phyloP scores from a whole-genome alignment of 805 yeast genomes.

The Candida coleopterorum region DNA sequence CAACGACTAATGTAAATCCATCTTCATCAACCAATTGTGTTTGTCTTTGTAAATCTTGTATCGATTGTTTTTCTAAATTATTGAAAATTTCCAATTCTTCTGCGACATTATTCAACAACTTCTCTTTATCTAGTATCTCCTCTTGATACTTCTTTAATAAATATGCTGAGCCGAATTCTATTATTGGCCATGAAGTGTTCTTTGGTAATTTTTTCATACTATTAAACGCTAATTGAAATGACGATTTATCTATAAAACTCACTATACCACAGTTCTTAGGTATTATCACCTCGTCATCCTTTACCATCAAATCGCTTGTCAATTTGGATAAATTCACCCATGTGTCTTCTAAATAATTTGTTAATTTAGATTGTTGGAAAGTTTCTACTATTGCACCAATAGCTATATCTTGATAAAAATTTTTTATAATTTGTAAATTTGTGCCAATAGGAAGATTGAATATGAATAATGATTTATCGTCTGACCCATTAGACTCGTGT shows the following conservation, averaged over 20 bases:
- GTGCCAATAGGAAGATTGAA: constrained; percentile 72
- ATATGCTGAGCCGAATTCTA: constrained; percentile 28
- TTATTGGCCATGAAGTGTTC: constrained; percentile 34
- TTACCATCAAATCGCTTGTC: constrained; percentile 48
- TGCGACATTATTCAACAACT: constrained; percentile 53
- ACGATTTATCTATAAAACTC: constrained; percentile 67
- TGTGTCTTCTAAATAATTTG: constrained; percentile 40
- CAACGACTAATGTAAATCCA: constrained; percentile 89
- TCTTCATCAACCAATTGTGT: constrained; percentile 78
- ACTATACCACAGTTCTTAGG: constrained; percentile 75
- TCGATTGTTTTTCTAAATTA: constrained; percentile 59
- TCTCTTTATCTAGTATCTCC: constrained; percentile 44
- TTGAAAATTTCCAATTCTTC: constrained; percentile 64
- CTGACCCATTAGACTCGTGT: constrained; percentile 46
- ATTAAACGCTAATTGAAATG: constrained; percentile 58
- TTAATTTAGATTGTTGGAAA: constrained; percentile 29
- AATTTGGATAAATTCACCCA: constrained; percentile 52
- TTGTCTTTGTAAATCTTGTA: constrained; percentile 50
- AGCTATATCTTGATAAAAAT: constrained; percentile 54
- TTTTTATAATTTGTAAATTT: constrained; percentile 46
- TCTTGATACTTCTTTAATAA: constrained; percentile 35
- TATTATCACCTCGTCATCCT: constrained; percentile 26
- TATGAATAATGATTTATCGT: constrained; percentile 62
- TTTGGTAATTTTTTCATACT: constrained; percentile 51
- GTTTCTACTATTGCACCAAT: constrained; percentile 62